Evolutionary conservation across 2,329 filamentous ascomycete species (phyloP).

Genomic region (Aspergillus fischeri): DNA sequence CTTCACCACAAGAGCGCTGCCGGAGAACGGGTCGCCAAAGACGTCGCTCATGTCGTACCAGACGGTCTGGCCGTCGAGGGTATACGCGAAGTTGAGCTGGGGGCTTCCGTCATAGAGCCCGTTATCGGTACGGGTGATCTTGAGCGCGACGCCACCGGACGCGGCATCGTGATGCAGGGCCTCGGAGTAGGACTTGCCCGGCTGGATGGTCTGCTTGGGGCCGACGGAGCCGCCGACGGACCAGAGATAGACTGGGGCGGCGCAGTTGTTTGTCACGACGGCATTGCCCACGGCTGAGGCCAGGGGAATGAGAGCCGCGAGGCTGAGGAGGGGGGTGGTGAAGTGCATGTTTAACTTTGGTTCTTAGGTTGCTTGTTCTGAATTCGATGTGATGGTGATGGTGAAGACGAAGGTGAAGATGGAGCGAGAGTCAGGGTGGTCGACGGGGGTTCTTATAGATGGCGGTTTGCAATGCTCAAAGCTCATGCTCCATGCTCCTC

Average conservation of each 20-base stretch:
- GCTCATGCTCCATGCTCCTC: not conserved
- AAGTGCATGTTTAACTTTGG: constrained; percentile 29
- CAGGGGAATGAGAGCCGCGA: constrained; percentile 31
- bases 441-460: not conserved
- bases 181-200: constrained; percentile 34
- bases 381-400: not conserved
- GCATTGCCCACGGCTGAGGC: constrained; percentile 35
- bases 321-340: constrained; percentile 25
- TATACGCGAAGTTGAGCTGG: constrained; percentile 42
- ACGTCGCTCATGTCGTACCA: constrained; percentile 44
- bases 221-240: constrained; percentile 34
- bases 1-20: constrained; percentile 20
- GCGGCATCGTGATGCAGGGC: constrained; percentile 30
- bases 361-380: not conserved
- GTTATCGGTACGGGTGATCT: constrained; percentile 35
- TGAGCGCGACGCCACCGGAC: constrained; percentile 41
- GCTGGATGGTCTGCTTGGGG: constrained; percentile 26
- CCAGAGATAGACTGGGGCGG: constrained; percentile 35
- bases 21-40: constrained; percentile 40
- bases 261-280: constrained; percentile 38
- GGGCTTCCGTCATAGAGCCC: constrained; percentile 35
- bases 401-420: not conserved
- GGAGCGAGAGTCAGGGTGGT: not conserved
- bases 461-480: not conserved
- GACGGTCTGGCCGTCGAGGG: constrained; percentile 31